phyloP scores from a whole-genome alignment of 139 green algal genomes.

The Chlorella ohadii region DNA sequence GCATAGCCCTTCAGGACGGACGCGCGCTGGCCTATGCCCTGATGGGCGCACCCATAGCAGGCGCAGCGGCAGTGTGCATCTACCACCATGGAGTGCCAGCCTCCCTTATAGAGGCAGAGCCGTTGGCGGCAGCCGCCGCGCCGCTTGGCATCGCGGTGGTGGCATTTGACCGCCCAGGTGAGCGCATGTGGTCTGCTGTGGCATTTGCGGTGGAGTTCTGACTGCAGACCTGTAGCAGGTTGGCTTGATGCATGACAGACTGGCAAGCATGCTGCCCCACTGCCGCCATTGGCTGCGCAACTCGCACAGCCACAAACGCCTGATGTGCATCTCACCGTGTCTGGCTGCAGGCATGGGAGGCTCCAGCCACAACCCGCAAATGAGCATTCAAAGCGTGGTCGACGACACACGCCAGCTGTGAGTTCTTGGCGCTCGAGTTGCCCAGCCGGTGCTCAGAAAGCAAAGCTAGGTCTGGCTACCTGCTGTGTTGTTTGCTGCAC shows the following conservation, averaged over 20 bases:
- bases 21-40: not conserved
- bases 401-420: not conserved
- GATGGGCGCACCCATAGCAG: conserved; percentile 3
- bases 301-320: too few relatives aligned
- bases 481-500: too few relatives aligned
- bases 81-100: conserved; percentile 17
- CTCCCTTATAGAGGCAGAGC: not conserved
- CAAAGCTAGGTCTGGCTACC: too few relatives aligned
- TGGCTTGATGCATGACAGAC: too few relatives aligned
- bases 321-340: too few relatives aligned
- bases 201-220: too few relatives aligned
- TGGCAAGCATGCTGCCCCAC: too few relatives aligned
- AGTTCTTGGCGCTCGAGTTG: too few relatives aligned
- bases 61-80: not conserved
- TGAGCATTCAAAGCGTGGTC: not conserved
- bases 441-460: too few relatives aligned
- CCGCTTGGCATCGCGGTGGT: conserved; percentile 1
- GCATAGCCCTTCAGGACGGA: not conserved
- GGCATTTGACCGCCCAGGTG: conserved; percentile 6
- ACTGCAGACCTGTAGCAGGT: too few relatives aligned
- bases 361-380: not conserved
- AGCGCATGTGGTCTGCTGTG: too few relatives aligned
- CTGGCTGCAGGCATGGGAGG: conserved; percentile 5
- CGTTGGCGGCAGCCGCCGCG: not conserved
- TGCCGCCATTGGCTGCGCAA: too few relatives aligned